Evolutionary conservation across 2,329 filamentous ascomycete species (phyloP).

Genomic region (Paraconiothyrium brasiliense): DNA sequence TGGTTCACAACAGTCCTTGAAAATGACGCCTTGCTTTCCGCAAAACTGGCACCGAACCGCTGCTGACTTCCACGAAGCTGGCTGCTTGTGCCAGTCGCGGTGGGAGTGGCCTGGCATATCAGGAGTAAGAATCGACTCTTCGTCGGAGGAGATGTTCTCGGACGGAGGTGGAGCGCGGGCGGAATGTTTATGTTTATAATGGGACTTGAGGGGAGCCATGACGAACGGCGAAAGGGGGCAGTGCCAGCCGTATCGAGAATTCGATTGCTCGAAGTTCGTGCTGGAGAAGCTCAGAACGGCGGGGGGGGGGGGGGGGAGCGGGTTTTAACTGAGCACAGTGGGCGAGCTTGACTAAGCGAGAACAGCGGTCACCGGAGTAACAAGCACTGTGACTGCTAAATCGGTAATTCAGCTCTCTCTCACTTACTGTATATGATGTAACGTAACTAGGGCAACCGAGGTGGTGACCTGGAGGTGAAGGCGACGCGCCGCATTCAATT

Average conservation of each 20-base stretch:
- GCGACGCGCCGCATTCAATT: slow-evolving; percentile 7
- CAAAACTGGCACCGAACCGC: neutral
- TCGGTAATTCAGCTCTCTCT: neutral
- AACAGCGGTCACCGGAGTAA: neutral
- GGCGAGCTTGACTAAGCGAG: neutral
- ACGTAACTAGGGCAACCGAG: neutral
- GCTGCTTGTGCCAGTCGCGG: neutral
- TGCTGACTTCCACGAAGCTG: neutral
- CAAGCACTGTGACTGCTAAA: neutral
- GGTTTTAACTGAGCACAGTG: neutral
- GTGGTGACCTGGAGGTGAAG: neutral
- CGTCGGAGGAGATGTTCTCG: neutral
- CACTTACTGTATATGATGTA: neutral
- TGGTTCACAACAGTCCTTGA: no score
- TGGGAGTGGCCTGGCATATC: neutral
- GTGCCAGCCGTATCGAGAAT: neutral
- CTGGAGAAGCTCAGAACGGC: neutral
- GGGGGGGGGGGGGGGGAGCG: no score
- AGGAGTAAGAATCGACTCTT: neutral
- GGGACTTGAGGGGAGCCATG: neutral
- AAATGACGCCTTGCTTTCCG: no score
- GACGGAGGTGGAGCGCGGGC: neutral
- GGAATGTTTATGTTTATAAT: neutral
- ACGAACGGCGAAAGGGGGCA: neutral
- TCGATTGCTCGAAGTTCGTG: neutral